Conservation (phyloP, 257 asterid species). For the Salvia splendens region DNA sequence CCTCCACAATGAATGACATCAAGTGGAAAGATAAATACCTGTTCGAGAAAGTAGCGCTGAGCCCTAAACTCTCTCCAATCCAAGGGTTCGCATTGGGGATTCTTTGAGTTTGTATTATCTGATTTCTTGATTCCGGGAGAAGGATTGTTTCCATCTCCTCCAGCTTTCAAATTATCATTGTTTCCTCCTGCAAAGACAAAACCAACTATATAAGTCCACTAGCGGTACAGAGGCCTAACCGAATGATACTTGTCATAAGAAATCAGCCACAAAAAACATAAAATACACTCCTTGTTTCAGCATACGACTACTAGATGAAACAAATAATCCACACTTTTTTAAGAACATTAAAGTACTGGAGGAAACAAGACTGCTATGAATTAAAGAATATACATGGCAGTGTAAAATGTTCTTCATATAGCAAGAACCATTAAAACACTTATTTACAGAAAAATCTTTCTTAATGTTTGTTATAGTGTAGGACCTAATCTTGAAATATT, state of each 20-base stretch:
- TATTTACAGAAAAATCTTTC: too few species aligned
- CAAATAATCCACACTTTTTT: too few species aligned
- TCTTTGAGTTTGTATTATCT: slow-evolving; percentile 49
- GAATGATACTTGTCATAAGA: not conserved
- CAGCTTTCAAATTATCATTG: slow-evolving; percentile 48
- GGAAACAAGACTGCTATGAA: too few species aligned
- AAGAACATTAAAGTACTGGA: too few species aligned
- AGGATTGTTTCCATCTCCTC: slow-evolving; percentile 63
- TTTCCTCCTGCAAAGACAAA: slow-evolving; percentile 45
- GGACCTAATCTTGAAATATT: too few species aligned
- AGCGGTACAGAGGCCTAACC: slow-evolving; percentile 12
- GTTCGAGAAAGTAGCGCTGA: slow-evolving; percentile 64
- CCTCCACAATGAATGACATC: slow-evolving; percentile 27
- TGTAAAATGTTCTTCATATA: too few species aligned
- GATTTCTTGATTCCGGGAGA: slow-evolving; percentile 53
- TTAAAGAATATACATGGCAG: too few species aligned
- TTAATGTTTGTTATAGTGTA: too few species aligned
- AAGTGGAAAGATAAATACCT: slow-evolving; percentile 38
- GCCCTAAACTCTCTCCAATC: slow-evolving; percentile 75
- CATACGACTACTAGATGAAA: not conserved
- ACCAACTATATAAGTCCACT: slow-evolving; percentile 14
- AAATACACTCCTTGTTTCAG: not conserved
- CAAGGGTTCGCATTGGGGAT: slow-evolving; percentile 57
- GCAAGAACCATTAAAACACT: too few species aligned
- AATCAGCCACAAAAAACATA: not conserved